Conservation (phyloP, 2,329 filamentous ascomycete genomes). For the Xylaria sp. region DNA sequence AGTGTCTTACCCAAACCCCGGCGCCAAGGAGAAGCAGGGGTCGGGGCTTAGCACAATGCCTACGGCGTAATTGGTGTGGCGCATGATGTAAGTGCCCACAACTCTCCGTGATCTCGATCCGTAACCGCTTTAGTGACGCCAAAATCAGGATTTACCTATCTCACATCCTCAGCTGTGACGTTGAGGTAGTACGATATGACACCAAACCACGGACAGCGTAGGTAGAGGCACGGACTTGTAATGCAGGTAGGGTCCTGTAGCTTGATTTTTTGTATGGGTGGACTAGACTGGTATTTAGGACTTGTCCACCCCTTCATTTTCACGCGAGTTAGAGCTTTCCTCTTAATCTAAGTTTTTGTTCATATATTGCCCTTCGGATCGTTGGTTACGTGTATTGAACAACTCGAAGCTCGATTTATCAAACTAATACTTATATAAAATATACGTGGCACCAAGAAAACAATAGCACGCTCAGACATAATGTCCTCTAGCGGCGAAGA, state of each 20-base stretch:
- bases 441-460: background rate
- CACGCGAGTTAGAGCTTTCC: background rate
- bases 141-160: constrained; percentile 37
- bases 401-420: background rate
- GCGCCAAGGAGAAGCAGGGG: constrained; percentile 18
- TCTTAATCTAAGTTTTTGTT: background rate
- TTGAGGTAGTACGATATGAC: constrained; percentile 33
- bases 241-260: constrained; percentile 28
- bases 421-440: background rate
- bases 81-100: constrained; percentile 36
- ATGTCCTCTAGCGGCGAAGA: constrained; percentile 40
- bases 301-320: background rate
- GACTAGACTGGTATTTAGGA: constrained; percentile 19
- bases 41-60: background rate
- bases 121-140: constrained; percentile 22
- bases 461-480: constrained; percentile 2
- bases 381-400: background rate
- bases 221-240: constrained; percentile 6
- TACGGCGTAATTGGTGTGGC: constrained; percentile 24
- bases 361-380: background rate
- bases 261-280: background rate
- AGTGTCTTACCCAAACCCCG: background rate
- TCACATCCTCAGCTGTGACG: constrained; percentile 31
- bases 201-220: background rate
- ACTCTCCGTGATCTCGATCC: constrained; percentile 36